These are phyloP conservation scores for Cordyceps javanica DNA, from an alignment of 2,329 filamentous ascomycete genomes.

Conservation along the genomic window DNA sequence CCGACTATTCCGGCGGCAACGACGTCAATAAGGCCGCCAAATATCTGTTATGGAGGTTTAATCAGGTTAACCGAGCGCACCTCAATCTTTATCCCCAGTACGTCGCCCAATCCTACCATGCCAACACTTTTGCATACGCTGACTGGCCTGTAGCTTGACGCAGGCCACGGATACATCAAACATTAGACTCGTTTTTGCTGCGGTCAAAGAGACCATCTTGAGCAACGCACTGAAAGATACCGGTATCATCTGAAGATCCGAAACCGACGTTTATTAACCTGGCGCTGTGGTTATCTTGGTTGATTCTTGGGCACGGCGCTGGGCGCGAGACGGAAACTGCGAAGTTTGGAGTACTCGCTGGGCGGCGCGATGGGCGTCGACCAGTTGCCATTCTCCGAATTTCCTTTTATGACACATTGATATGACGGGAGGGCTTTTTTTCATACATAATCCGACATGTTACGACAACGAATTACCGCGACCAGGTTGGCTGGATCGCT, in stretches of 20 bases:
- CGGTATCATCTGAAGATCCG: constrained; percentile 68
- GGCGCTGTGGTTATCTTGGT: not conserved
- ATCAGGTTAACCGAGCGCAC: constrained; percentile 94
- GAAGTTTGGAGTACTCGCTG: constrained; percentile 12
- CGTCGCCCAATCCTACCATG: constrained; percentile 27
- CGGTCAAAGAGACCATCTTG: constrained; percentile 96
- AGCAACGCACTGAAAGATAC: constrained; percentile 98
- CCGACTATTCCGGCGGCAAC: constrained; percentile 94
- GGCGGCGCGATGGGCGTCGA: not conserved
- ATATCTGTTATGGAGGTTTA: constrained; percentile 96
- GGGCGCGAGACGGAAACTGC: not conserved
- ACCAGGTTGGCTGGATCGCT: not conserved
- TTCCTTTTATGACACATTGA: constrained; percentile 8
- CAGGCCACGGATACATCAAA: constrained; percentile 99
- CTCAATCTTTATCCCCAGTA: constrained; percentile 97
- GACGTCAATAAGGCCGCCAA: constrained; percentile 98
- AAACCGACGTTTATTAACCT: not conserved
- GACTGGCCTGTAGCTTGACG: constrained; percentile 60
- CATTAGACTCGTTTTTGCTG: constrained; percentile 93
- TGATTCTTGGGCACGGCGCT: not conserved
- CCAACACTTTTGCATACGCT: constrained; percentile 1
- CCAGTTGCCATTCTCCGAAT: not conserved
- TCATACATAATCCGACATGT: constrained; percentile 12
- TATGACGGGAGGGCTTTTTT: constrained; percentile 5
- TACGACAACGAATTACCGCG: constrained; percentile 6